Percentiles rank a stretch among this genome's conserved stretches.
Evolutionary conservation across 2,329 filamentous ascomycete genomes (phyloP).

Genomic region (Aspergillus fischeri): DNA sequence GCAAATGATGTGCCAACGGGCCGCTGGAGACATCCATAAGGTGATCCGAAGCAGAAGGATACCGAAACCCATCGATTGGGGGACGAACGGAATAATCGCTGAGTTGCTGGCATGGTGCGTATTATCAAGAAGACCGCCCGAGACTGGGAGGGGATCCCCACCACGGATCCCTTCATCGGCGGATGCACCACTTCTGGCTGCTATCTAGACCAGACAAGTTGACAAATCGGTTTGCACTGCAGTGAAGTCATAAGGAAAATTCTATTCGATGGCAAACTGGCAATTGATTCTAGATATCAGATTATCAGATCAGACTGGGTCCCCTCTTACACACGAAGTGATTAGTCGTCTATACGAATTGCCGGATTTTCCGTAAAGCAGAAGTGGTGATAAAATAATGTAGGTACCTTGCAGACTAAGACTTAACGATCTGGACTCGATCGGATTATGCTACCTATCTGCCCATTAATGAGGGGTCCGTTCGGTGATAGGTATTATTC

Average conservation of each 20-base stretch:
- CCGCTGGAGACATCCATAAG: slow-evolving; percentile 20
- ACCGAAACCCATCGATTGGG: slow-evolving; percentile 33
- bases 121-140: slow-evolving; percentile 35
- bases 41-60: slow-evolving; percentile 34
- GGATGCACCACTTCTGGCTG: slow-evolving; percentile 2
- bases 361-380: not conserved
- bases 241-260: slow-evolving; percentile 2
- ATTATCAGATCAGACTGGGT: not conserved
- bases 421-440: not conserved
- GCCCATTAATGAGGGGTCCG: not conserved
- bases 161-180: slow-evolving; percentile 7
- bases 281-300: not conserved
- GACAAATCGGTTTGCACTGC: slow-evolving; percentile 15
- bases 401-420: not conserved
- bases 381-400: not conserved
- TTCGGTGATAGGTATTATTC: not conserved
- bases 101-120: slow-evolving; percentile 15
- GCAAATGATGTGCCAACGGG: slow-evolving; percentile 11
- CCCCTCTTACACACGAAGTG: not conserved
- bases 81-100: slow-evolving; percentile 11
- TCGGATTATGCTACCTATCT: not conserved
- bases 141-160: slow-evolving; percentile 24
- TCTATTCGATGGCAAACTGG: not conserved
- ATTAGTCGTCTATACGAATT: not conserved
- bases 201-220: slow-evolving; percentile 17